Conservation (phyloP, 2,329 filamentous ascomycete species). For the Aspergillus glaucus region DNA sequence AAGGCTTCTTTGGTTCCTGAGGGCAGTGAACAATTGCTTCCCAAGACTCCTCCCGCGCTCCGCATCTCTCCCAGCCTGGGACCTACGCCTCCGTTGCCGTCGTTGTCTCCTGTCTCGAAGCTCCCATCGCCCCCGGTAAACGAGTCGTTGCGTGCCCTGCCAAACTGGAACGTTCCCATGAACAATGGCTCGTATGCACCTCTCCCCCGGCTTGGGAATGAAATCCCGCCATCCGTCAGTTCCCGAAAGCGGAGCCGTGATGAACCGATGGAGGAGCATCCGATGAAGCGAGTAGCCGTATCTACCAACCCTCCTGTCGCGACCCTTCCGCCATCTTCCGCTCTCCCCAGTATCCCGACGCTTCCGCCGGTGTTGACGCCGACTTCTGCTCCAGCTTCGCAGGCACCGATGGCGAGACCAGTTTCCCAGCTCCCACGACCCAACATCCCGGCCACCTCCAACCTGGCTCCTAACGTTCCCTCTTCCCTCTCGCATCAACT, state of each 20-base stretch:
- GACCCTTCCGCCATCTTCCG: conserved; percentile 19
- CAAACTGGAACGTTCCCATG: conserved; percentile 22
- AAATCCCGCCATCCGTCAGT: conserved; percentile 13
- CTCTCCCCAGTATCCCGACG: conserved; percentile 21
- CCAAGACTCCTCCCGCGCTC: conserved; percentile 18
- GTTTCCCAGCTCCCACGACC: conserved; percentile 61
- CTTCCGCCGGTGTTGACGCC: conserved; percentile 30
- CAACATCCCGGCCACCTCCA: conserved; percentile 61
- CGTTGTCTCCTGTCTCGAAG: conserved; percentile 28
- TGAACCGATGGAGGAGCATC: conserved; percentile 48
- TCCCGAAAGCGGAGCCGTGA: conserved; percentile 57
- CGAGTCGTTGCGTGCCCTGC: conserved; percentile 23
- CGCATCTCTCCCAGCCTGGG: conserved; percentile 31
- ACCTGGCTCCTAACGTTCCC: conserved; percentile 32
- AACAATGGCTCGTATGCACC: conserved; percentile 18
- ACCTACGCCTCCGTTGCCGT: conserved; percentile 25
- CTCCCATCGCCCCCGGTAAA: conserved; percentile 35
- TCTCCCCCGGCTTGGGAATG: conserved; percentile 18
- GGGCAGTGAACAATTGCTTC: conserved; percentile 26
- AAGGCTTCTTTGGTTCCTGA: conserved; percentile 51
- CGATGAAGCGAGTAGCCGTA: conserved; percentile 46
- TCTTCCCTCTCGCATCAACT: conserved; percentile 47
- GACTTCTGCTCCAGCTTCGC: conserved; percentile 26
- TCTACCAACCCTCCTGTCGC: conserved; percentile 19
- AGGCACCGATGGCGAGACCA: conserved; percentile 26